Conservation (phyloP, 1,284 basidiomycete genomes). For the Porphyrellus sp. region DNA sequence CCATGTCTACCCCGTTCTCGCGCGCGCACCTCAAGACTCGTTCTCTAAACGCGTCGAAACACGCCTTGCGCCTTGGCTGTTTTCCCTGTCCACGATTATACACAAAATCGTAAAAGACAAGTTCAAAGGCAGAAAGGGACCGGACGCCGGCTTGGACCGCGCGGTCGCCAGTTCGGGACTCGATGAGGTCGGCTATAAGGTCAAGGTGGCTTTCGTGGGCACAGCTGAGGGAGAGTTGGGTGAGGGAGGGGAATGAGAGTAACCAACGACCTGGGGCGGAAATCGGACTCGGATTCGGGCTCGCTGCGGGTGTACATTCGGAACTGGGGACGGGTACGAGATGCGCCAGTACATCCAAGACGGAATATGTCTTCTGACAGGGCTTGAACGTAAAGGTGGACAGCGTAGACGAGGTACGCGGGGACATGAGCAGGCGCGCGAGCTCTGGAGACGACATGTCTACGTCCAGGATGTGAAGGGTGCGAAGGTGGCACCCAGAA, state of each 20-base stretch:
- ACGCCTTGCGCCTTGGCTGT: conserved; percentile 16
- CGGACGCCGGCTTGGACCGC: conserved; percentile 13
- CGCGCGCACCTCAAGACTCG: conserved; percentile 25
- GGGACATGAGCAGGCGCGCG: conserved; percentile 21
- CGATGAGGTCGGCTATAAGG: conserved; percentile 18
- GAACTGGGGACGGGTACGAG: background rate
- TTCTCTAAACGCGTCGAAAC: conserved; percentile 21
- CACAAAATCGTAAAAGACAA: conserved; percentile 30
- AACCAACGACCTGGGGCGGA: background rate
- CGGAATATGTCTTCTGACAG: conserved; percentile 18
- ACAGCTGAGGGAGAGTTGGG: conserved; percentile 21
- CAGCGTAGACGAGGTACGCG: conserved; percentile 18
- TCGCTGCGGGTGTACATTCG: background rate
- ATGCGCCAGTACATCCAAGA: conserved; percentile 19
- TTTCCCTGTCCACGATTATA: conserved; percentile 10
- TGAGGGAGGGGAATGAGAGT: conserved; percentile 18
- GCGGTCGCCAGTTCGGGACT: conserved; percentile 13
- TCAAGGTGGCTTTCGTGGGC: conserved; percentile 23
- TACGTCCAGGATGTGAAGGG: conserved; percentile 23
- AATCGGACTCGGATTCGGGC: background rate
- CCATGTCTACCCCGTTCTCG: conserved; percentile 25
- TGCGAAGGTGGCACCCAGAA: conserved; percentile 21
- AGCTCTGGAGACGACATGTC: conserved; percentile 26
- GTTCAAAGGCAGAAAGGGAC: conserved; percentile 21
- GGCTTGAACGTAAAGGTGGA: conserved; percentile 26